A percentile compares a stretch with the other conserved stretches of the same genome.
Evolutionary conservation across 306 rosid species (phyloP).

Genomic region (Pachyrhizus erosus): DNA sequence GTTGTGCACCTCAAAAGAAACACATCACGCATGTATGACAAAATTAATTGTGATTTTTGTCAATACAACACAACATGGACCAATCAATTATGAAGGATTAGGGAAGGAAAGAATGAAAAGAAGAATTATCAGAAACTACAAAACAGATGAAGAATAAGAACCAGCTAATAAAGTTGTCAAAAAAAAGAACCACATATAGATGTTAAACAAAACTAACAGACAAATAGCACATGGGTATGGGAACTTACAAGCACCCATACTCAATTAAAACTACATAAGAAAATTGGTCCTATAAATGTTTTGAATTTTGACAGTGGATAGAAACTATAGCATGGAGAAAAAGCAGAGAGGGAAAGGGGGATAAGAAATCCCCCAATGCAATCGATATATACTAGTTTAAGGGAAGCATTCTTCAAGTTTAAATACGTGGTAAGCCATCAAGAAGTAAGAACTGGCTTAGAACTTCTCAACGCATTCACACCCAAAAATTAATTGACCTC

Average conservation of each 20-base stretch:
- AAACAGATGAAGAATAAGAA: not conserved
- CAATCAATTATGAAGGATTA: not conserved
- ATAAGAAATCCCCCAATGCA: too few relatives aligned
- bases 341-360: too few relatives aligned
- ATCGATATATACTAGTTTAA: not conserved
- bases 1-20: not conserved
- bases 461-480: not conserved
- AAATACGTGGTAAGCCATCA: not conserved
- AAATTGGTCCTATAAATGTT: not conserved
- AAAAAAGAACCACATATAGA: too few relatives aligned
- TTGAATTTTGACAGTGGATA: not conserved
- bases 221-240: not conserved
- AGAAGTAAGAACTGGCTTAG: not conserved
- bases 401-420: not conserved
- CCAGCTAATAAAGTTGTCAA: not conserved
- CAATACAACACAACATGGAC: not conserved
- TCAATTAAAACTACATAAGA: not conserved
- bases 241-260: not conserved
- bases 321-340: too few relatives aligned
- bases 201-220: not conserved
- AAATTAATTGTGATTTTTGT: not conserved
- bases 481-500: not conserved
- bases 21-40: not conserved
- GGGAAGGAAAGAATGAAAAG: not conserved
- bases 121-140: not conserved